Conservation (phyloP, 2,329 filamentous ascomycete genomes). For the Talaromyces piceae region DNA sequence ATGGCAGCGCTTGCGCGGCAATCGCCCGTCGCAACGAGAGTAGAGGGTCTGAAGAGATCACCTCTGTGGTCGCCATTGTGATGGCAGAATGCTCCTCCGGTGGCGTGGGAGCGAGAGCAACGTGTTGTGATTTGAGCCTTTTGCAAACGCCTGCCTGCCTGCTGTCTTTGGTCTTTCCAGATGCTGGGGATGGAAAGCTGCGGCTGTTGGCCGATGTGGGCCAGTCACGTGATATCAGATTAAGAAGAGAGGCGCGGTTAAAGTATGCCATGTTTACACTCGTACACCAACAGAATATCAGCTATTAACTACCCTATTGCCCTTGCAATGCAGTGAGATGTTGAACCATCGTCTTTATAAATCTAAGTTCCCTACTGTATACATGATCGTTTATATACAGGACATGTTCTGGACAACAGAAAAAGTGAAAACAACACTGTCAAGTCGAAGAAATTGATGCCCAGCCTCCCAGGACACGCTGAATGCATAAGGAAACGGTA, state of each 20-base stretch:
- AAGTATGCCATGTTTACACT: too few relatives aligned
- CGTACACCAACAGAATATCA: too few relatives aligned
- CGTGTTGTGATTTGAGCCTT: not conserved
- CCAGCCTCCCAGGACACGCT: conserved; percentile 10
- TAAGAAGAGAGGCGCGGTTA: too few relatives aligned
- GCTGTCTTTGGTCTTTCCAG: not conserved
- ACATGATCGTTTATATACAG: not conserved
- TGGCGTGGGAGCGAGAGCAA: not conserved
- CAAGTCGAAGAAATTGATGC: conserved; percentile 1
- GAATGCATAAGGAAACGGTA: conserved; percentile 6
- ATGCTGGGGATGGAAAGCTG: not conserved
- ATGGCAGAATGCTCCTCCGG: not conserved
- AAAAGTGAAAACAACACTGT: conserved; percentile 1
- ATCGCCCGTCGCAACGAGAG: conserved; percentile 79
- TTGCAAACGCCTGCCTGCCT: not conserved
- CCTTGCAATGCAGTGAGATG: not conserved
- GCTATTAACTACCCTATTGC: too few relatives aligned
- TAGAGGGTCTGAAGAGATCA: conserved; percentile 60
- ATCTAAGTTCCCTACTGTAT: not conserved
- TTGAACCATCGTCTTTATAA: not conserved
- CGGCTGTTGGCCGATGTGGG: not conserved
- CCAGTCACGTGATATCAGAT: conserved; percentile 5
- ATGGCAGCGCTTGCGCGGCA: conserved; percentile 59
- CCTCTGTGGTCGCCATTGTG: conserved; percentile 49
- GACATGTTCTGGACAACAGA: not conserved